Base-by-base conservation (phyloP, 352 stramenopile genomes). In the Globisporangium polare region DNA sequence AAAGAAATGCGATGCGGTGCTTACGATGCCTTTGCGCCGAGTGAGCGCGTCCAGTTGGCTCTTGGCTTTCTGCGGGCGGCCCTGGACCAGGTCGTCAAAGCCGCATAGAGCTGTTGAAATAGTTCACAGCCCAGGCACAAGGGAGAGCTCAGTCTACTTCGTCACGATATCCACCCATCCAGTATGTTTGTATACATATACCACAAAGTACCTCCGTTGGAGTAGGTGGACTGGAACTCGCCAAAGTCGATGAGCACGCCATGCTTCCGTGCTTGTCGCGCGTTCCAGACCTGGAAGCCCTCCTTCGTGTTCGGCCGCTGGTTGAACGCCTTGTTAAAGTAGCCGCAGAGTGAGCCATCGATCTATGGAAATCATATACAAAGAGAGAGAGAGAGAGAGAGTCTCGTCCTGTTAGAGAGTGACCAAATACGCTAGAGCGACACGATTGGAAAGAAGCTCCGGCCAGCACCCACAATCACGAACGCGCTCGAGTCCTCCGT, bases 271-370 rank as follows among this genome's bases (percentile, higher is more conserved):
- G 67, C 66, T 39, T 84, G 79, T 8, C 67, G 67, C 2, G 65
- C 69, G 22, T 90, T 88, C 78, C 78, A 88, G 24, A 37, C 61
- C 2, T 72, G 62, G 56, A 86, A 90, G 26, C 56, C 67, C 29
- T 87, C 74, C 5, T 53, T 31, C 18, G 15, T 27, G 49, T 74
- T 75, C 17, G 53, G 42, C 1, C 81, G 75, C 47, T 88, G 73
- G 9, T 63, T 71, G 62, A 89, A 91, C 2, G 60, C 39, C 51
- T 88, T 85, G 67, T 83, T 91, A 29, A 81, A 72, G 58, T 89
- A 89, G 6, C 81, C 81, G 46, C 81, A 91, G 9, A 91, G 60
- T 18, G 79, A 89, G 2, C 79, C 81, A 63, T 91, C 75, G 35
- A 91, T 62, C 81, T 91, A 20, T 35, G 24, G 18, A 35, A 7